Base-by-base conservation (phyloP, 345 rosid genomes). In the Populus euphratica region DNA sequence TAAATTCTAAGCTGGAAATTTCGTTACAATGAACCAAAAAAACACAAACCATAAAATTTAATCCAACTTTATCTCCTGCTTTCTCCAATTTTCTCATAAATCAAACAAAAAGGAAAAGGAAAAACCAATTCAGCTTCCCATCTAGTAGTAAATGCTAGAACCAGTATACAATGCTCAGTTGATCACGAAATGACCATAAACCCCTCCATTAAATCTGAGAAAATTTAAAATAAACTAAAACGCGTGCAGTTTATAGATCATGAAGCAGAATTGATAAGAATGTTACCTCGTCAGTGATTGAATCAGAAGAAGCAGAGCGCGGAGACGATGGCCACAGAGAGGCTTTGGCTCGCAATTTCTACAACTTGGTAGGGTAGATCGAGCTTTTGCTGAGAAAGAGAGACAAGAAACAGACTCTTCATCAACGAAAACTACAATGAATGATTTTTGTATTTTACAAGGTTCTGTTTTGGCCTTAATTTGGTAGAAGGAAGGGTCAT, bases 401-500 rank as follows among this genome's bases (percentile, higher is more conserved):
- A 39, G 16, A 36, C 21, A 70, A 18, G 52, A 39, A 73, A 78
- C 69, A 27, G 74, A 33, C 69, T 63, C 62, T 73, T 81, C 68
- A 69, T 69, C 75, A 62, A 77, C 79, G 83, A 77, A 74, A 75
- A 61, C 52, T 82, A 56, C 83, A 71, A 74, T 35, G 85, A 84
- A n/a, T 20, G n/a, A 59, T 69, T 79, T 52, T 73, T 54, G 52
- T 69, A 43, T 8, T 14, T 3, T 31, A 1, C 17, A 3, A 8
- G 52, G 23, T 82, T 77, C 82, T 65, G 17, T 61, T 79, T 77
- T 85, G 36, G 2, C 76, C 87, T 27, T 59, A 25, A 27, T 72
- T 43, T 7, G 5, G 27, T 17, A 14, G n/a, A 20, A 1, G 21
- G 25, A 29, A 0, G 23, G 50, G 33, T 9, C 3, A 21, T 1